Conservation (phyloP, 192 early-diverging fungal species). For the Podila clonocystis region DNA sequence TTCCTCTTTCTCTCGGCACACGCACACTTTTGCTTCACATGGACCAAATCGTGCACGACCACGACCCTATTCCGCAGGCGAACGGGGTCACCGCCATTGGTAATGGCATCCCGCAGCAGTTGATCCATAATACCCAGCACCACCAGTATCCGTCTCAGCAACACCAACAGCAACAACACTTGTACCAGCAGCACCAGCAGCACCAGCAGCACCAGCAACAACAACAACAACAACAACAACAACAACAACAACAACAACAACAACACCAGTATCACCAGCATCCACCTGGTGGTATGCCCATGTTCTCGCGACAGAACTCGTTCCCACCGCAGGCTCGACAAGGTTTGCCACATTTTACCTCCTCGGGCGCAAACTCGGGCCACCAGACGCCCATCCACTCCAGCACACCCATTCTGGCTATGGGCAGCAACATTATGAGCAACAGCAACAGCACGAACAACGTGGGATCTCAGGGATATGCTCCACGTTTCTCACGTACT, state of each 20-base stretch:
- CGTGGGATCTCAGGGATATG: conserved; percentile 3
- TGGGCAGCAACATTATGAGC: not conserved
- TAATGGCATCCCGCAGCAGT: not conserved
- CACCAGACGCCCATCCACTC: conserved; percentile 23
- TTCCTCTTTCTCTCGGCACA: not conserved
- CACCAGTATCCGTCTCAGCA: not conserved
- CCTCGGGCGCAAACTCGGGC: conserved; percentile 7
- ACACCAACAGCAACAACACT: conserved; percentile 10
- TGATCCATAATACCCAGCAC: conserved; percentile 1
- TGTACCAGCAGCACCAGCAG: conserved; percentile 19
- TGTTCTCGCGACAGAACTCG: not conserved
- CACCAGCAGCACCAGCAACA: conserved; percentile 14
- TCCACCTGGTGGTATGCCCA: not conserved
- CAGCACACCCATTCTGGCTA: conserved; percentile 1
- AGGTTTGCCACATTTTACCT: not conserved
- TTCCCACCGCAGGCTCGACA: conserved; percentile 4
- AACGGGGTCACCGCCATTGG: not conserved
- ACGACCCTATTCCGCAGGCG: not conserved
- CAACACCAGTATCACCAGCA: conserved; percentile 10
- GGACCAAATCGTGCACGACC: conserved; percentile 1
- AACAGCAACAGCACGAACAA: conserved; percentile 6
- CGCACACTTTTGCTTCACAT: not conserved
- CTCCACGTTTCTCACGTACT: conserved; percentile 19
- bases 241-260: conserved; percentile 8
- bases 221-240: conserved; percentile 20